Evolutionary conservation across 768 basidiomycete genomes (phyloP).

Genomic region (Scleroderma bovista): DNA sequence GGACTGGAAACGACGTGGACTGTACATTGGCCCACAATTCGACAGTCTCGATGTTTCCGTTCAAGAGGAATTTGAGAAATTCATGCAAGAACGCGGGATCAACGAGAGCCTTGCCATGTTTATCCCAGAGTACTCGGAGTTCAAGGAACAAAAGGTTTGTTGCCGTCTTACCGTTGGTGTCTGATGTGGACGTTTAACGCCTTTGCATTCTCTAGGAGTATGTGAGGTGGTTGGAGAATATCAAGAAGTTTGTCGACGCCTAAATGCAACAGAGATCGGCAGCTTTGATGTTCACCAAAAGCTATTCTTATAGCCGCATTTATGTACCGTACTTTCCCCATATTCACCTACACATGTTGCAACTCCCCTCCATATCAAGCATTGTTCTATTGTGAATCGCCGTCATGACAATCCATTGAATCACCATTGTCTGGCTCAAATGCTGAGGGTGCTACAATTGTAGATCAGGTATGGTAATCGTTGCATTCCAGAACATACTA

Average conservation of each 20-base stretch:
- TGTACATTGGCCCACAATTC: constrained; percentile 94
- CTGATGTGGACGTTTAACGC: constrained; percentile 7
- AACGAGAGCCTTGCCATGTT: constrained; percentile 78
- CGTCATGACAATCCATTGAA: neutral
- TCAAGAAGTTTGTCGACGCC: constrained; percentile 77
- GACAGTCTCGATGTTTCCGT: constrained; percentile 83
- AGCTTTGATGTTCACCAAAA: constrained; percentile 3
- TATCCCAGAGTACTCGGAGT: constrained; percentile 81
- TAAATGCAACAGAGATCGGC: constrained; percentile 25
- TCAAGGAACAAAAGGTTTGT: constrained; percentile 88
- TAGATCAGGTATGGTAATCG: too few species aligned
- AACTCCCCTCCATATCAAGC: constrained; percentile 17
- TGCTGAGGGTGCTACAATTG: too few species aligned
- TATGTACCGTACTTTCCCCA: constrained; percentile 5
- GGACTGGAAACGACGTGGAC: constrained; percentile 88
- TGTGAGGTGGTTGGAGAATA: constrained; percentile 77
- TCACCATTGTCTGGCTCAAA: neutral
- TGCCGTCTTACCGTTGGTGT: neutral
- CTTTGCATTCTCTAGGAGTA: constrained; percentile 62
- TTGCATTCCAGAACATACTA: too few species aligned
- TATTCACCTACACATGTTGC: constrained; percentile 12
- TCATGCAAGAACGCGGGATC: constrained; percentile 85
- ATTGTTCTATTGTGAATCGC: neutral
- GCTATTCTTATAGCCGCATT: neutral
- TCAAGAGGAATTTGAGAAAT: constrained; percentile 90